Percentiles rank a stretch among this genome's conserved stretches.
These are phyloP conservation scores for Coelastrella sp. DNA, from an alignment of 139 green algal species.

Conservation along the genomic window DNA sequence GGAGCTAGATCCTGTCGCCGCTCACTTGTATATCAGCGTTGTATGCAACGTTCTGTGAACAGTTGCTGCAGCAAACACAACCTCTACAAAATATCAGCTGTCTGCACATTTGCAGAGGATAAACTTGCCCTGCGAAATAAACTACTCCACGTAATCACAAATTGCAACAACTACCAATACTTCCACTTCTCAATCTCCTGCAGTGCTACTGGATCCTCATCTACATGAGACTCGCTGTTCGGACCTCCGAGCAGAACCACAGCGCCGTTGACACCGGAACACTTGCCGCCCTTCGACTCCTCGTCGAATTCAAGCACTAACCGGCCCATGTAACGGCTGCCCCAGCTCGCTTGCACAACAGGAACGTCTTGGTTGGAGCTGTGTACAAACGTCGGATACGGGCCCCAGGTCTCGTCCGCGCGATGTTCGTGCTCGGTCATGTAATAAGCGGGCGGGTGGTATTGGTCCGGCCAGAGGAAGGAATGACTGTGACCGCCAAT, in stretches of 20 bases:
- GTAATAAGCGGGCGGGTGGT: conserved; percentile 28
- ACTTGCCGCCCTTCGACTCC: background rate
- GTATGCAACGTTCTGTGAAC: too few species aligned
- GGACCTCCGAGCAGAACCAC: conserved; percentile 44
- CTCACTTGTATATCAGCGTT: too few species aligned
- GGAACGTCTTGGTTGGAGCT: conserved; percentile 40
- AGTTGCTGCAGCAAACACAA: too few species aligned
- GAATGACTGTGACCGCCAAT: conserved; percentile 56
- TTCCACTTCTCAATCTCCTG: conserved; percentile 26
- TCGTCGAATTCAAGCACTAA: conserved; percentile 36
- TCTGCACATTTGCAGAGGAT: too few species aligned
- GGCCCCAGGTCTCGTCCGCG: conserved; percentile 36
- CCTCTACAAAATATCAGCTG: too few species aligned
- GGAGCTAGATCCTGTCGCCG: too few species aligned
- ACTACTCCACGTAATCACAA: too few species aligned
- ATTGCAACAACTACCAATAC: too few species aligned
- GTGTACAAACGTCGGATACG: conserved; percentile 50
- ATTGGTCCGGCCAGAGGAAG: conserved; percentile 44
- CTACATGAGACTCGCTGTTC: conserved; percentile 32
- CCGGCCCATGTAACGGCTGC: conserved; percentile 44
- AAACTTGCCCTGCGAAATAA: too few species aligned
- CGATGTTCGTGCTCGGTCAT: background rate
- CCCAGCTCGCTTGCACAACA: conserved; percentile 55
- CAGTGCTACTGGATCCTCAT: conserved; percentile 37
- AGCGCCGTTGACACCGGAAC: background rate